Evolutionary conservation across 2,329 filamentous ascomycete genomes (phyloP).

Genomic region (Remersonia thermophila): DNA sequence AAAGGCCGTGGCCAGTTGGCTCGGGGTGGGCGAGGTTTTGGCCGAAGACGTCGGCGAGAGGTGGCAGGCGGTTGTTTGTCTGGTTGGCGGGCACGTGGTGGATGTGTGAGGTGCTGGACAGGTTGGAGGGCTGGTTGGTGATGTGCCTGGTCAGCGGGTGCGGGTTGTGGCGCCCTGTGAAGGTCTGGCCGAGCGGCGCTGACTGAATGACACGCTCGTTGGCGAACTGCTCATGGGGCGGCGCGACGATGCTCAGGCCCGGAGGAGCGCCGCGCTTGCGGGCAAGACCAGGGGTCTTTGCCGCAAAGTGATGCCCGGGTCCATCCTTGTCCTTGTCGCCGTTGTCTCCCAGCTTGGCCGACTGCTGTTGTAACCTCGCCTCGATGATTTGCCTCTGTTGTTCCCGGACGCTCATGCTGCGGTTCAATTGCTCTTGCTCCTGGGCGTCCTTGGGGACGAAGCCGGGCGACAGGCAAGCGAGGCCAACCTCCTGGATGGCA

Average conservation of each 20-base stretch:
- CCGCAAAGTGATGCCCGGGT: conserved; percentile 34
- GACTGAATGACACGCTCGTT: conserved; percentile 95
- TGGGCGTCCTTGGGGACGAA: conserved; percentile 94
- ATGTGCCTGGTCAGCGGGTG: conserved; percentile 67
- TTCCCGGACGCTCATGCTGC: conserved; percentile 85
- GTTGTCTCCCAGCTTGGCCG: conserved; percentile 58
- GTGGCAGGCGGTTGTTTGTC: conserved; percentile 82
- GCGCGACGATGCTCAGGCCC: conserved; percentile 87
- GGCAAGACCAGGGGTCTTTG: conserved; percentile 62
- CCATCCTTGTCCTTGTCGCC: conserved; percentile 43
- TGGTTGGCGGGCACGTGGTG: conserved; percentile 81
- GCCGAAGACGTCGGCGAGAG: conserved; percentile 89
- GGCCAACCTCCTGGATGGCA: conserved; percentile 80
- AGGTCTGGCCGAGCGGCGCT: conserved; percentile 85
- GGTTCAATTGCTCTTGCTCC: conserved; percentile 89
- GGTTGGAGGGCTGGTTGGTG: conserved; percentile 67
- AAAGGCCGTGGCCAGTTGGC: conserved; percentile 35
- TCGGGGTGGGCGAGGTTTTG: conserved; percentile 59
- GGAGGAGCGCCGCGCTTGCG: conserved; percentile 71
- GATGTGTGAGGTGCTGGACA: conserved; percentile 78
- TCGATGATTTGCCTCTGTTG: conserved; percentile 94
- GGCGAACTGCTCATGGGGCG: conserved; percentile 82
- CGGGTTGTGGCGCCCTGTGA: conserved; percentile 76
- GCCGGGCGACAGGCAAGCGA: conserved; percentile 88
- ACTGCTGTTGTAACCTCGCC: conserved; percentile 75